Evolutionary conservation across 352 stramenopile genomes (phyloP).

Genomic region (Thraustochytrium sp.): DNA sequence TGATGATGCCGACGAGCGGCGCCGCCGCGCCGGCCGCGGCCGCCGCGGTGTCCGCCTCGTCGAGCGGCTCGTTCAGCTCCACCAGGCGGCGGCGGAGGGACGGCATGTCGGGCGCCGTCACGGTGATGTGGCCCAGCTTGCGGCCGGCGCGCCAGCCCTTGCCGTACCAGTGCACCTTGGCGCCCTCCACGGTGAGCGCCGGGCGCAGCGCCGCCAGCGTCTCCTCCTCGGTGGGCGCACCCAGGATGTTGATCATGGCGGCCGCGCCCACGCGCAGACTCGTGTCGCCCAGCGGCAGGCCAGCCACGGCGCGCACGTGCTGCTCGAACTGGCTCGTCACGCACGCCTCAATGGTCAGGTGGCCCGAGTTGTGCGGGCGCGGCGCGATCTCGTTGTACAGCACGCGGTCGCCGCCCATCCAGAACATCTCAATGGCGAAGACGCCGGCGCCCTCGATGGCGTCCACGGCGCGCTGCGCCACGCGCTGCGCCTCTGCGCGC

Average conservation of each 20-base stretch:
- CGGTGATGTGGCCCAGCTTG: constrained; percentile 95
- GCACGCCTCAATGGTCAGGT: constrained; percentile 98
- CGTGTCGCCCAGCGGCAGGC: constrained; percentile 85
- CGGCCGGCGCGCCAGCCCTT: constrained; percentile 82
- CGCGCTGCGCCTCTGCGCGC: constrained; percentile 56
- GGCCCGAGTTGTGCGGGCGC: constrained; percentile 96
- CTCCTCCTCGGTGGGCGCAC: constrained; percentile 49
- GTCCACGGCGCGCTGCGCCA: constrained; percentile 66
- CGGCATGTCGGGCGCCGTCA: constrained; percentile 74
- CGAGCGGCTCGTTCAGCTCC: background rate
- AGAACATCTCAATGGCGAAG: constrained; percentile 96
- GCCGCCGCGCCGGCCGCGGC: background rate
- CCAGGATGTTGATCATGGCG: constrained; percentile 85
- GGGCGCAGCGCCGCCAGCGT: constrained; percentile 1
- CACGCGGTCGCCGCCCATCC: constrained; percentile 73
- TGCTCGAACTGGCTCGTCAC: constrained; percentile 97
- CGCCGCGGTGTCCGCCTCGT: background rate
- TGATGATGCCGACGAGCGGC: constrained; percentile 75
- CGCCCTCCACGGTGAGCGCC: constrained; percentile 52
- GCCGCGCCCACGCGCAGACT: constrained; percentile 76
- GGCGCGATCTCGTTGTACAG: constrained; percentile 95
- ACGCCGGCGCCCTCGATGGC: constrained; percentile 74
- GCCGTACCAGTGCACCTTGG: constrained; percentile 92
- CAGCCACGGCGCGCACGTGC: constrained; percentile 87
- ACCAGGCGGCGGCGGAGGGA: constrained; percentile 58